Percentiles rank a stretch among this genome's conserved stretches.
These are phyloP conservation scores for Pestalotiopsis sp. DNA, from an alignment of 2,329 filamentous ascomycete species.

Conservation along the genomic window DNA sequence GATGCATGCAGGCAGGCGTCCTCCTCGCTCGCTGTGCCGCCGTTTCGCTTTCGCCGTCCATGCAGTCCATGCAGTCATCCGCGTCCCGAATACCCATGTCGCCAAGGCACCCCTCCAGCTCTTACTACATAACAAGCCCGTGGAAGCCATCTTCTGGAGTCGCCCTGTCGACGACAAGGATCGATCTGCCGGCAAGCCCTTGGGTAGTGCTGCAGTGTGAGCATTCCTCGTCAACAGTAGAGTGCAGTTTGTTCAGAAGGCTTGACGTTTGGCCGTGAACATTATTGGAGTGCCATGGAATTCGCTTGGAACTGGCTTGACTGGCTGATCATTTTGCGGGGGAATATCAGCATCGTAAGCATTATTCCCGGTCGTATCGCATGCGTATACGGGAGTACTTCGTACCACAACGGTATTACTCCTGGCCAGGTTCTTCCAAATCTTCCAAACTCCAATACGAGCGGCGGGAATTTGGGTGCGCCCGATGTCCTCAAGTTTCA, in stretches of 20 bases:
- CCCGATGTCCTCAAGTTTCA: not conserved
- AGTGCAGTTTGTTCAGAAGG: not conserved
- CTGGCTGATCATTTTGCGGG: too few relatives aligned
- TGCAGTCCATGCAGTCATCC: not conserved
- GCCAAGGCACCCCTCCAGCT: not conserved
- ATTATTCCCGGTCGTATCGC: too few relatives aligned
- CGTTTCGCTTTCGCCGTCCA: not conserved
- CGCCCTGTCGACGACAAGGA: not conserved
- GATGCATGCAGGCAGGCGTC: not conserved
- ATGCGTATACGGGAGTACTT: too few relatives aligned
- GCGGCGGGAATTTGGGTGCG: not conserved
- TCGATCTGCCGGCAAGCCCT: not conserved
- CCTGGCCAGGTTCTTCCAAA: not conserved
- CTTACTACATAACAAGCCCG: too few relatives aligned
- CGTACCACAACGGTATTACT: too few relatives aligned
- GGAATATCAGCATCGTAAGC: too few relatives aligned
- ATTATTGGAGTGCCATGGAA: too few relatives aligned
- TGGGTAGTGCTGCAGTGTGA: not conserved
- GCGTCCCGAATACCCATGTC: not conserved
- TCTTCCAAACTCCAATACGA: not conserved
- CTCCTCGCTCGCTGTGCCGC: not conserved
- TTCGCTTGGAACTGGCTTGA: too few relatives aligned
- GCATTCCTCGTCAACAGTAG: not conserved
- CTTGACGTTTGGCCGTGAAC: not conserved
- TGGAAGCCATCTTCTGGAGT: too few relatives aligned